Conservation (phyloP, 129 eudicot genomes). For the Artemisia argyi region DNA sequence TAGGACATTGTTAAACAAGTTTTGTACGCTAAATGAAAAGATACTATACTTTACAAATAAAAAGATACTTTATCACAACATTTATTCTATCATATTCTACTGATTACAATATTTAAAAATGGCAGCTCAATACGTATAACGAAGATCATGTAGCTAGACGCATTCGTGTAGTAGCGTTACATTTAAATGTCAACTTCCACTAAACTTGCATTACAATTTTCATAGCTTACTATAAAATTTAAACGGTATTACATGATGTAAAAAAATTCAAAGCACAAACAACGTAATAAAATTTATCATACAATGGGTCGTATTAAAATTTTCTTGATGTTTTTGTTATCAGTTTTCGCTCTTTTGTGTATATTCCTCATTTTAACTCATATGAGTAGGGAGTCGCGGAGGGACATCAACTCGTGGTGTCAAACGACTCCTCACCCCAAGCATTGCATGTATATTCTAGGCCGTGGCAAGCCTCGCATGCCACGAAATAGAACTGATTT, state of each 20-base stretch:
- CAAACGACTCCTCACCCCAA: conserved; percentile 57
- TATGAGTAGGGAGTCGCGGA: not conserved
- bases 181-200: conserved; percentile 25
- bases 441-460: conserved; percentile 51
- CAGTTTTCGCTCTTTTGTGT: not conserved
- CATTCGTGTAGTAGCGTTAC: conserved; percentile 15
- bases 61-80: not conserved
- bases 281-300: not conserved
- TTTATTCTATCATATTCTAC: not conserved
- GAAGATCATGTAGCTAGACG: conserved; percentile 9
- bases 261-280: not conserved
- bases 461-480: conserved; percentile 14
- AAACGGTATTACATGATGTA: not conserved
- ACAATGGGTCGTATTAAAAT: conserved; percentile 21
- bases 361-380: not conserved
- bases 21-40: conserved; percentile 12
- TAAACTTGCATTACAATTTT: conserved; percentile 9
- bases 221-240: not conserved
- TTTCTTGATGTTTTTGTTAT: conserved; percentile 8
- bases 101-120: not conserved
- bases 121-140: conserved; percentile 33
- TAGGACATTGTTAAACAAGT: not conserved
- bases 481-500: conserved; percentile 40
- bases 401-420: conserved; percentile 55
- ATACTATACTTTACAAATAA: not conserved